phyloP scores from a whole-genome alignment of 148 eudicot species.

The Fagopyrum tataricum region DNA sequence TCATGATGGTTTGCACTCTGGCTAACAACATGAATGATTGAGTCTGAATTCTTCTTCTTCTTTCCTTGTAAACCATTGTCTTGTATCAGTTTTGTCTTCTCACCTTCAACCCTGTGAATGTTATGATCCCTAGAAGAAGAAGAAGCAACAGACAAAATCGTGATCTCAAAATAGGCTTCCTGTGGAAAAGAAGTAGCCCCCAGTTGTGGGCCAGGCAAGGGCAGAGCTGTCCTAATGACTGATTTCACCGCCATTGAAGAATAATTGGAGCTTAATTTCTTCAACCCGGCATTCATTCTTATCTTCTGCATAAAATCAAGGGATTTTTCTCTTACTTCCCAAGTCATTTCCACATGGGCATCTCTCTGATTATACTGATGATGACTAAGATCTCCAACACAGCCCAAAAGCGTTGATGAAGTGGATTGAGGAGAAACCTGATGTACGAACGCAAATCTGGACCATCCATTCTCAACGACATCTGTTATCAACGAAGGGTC shows the following conservation, averaged over 20 bases:
- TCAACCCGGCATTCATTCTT: slow-evolving; percentile 31
- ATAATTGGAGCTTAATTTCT: slow-evolving; percentile 16
- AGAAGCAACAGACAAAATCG: slow-evolving; percentile 20
- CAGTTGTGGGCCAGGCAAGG: slow-evolving; percentile 74
- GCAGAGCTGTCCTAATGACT: slow-evolving; percentile 39
- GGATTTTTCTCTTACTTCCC: slow-evolving; percentile 70
- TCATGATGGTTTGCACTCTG: not conserved
- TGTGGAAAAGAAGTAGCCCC: slow-evolving; percentile 52
- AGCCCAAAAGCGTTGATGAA: slow-evolving; percentile 6
- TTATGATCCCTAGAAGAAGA: not conserved
- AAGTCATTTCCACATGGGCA: slow-evolving; percentile 35
- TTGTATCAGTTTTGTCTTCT: slow-evolving; percentile 4
- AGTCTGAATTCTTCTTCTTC: not conserved
- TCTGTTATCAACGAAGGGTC: slow-evolving; percentile 59
- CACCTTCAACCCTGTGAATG: not conserved
- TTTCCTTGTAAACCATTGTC: not conserved
- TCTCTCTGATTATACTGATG: slow-evolving; percentile 16
- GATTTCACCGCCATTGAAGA: slow-evolving; percentile 20
- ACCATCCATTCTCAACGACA: slow-evolving; percentile 82
- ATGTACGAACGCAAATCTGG: slow-evolving; percentile 51
- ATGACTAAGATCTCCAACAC: not conserved
- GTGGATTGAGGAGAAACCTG: slow-evolving; percentile 23
- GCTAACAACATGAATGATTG: not conserved
- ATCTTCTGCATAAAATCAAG: slow-evolving; percentile 73
- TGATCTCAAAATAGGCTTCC: slow-evolving; percentile 84